Evolutionary conservation across 257 asterid genomes (phyloP).

Genomic region (Lithospermum erythrorhizon): DNA sequence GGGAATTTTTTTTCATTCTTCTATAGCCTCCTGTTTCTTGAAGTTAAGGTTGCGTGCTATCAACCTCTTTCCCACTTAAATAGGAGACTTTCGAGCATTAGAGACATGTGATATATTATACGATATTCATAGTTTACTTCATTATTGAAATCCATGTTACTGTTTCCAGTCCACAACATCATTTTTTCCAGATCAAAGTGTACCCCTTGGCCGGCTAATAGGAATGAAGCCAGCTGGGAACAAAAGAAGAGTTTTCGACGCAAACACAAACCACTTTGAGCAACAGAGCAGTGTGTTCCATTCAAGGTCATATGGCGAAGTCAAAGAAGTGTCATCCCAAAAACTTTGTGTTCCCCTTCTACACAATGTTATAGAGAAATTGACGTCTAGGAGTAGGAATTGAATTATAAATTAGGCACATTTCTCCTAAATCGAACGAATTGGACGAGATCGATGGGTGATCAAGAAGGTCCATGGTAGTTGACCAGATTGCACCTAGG

Average conservation of each 20-base stretch:
- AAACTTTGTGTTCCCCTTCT: constrained; percentile 21
- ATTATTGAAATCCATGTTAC: not conserved
- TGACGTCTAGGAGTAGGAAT: not conserved
- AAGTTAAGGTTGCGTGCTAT: no score
- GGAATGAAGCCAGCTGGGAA: constrained; percentile 32
- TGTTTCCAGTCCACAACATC: constrained; percentile 50
- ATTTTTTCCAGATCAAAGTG: constrained; percentile 52
- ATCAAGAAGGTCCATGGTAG: no score
- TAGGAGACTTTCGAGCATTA: no score
- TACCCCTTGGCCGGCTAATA: constrained; percentile 51
- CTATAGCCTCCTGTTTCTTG: no score
- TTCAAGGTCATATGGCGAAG: constrained; percentile 10
- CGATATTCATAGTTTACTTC: no score
- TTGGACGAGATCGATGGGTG: no score
- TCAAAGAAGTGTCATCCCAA: constrained; percentile 11
- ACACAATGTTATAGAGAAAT: constrained; percentile 12
- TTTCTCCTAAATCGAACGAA: no score
- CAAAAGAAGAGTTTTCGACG: constrained; percentile 15
- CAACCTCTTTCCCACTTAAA: no score
- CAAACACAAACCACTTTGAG: constrained; percentile 4
- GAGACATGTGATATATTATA: no score
- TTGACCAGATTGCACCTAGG: no score
- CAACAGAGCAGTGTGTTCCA: constrained; percentile 11
- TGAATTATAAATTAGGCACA: no score
- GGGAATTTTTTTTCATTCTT: no score